Percentiles rank a stretch among this genome's conserved stretches.
Evolutionary conservation across 169 alveolate species (phyloP).

Genomic region (Cryptosporidium muris): DNA sequence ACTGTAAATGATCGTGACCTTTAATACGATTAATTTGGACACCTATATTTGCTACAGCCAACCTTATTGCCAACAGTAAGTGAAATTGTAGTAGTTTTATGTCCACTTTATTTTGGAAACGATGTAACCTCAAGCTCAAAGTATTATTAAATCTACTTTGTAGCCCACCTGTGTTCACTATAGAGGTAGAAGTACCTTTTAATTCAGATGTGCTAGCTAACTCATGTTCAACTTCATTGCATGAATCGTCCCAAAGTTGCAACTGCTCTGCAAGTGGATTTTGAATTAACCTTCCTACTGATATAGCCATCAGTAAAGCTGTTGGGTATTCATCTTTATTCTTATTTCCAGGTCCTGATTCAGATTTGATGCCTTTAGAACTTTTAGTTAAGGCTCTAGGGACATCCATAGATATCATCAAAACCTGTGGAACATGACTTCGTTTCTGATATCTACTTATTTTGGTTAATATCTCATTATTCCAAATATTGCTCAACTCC

Average conservation of each 20-base stretch:
- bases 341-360: conserved; percentile 39
- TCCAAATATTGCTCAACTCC: conserved; percentile 43
- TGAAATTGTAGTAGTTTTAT: conserved; percentile 27
- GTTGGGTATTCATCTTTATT: conserved; percentile 52
- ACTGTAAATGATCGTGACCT: conserved; percentile 78
- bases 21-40: conserved; percentile 78
- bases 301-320: conserved; percentile 76
- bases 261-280: conserved; percentile 84
- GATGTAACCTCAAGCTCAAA: conserved; percentile 59
- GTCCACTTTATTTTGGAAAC: conserved; percentile 41
- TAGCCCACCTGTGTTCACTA: neutral
- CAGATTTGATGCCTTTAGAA: neutral
- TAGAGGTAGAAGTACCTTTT: neutral
- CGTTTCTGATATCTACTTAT: conserved; percentile 25
- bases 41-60: conserved; percentile 79
- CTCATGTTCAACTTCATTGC: conserved; percentile 66
- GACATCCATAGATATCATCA: conserved; percentile 60
- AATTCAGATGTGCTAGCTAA: neutral
- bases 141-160: conserved; percentile 30
- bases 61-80: conserved; percentile 74
- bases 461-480: conserved; percentile 17
- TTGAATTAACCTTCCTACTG: conserved; percentile 83
- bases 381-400: conserved; percentile 43
- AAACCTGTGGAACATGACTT: conserved; percentile 7
- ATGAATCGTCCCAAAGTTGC: conserved; percentile 79